phyloP scores from a whole-genome alignment of 2,329 filamentous ascomycete species.

The Colletotrichum scovillei region DNA sequence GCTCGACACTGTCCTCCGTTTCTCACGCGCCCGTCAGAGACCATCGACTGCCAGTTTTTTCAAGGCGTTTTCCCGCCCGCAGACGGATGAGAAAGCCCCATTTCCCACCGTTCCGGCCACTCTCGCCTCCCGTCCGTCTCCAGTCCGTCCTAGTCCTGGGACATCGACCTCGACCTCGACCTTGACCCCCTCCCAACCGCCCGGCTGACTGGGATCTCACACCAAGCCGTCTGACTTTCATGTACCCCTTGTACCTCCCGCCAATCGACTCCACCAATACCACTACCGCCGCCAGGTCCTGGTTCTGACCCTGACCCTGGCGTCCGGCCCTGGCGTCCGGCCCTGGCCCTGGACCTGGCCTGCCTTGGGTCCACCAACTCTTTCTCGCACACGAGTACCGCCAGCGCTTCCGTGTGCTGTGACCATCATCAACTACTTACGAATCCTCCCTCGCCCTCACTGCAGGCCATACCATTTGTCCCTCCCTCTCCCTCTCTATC shows the following conservation, averaged over 20 bases:
- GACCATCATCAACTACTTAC: slow-evolving; percentile 29
- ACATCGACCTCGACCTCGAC: not conserved
- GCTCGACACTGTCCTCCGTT: slow-evolving; percentile 12
- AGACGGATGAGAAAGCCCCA: slow-evolving; percentile 8
- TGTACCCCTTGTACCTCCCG: slow-evolving; percentile 35
- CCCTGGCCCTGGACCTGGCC: slow-evolving; percentile 31
- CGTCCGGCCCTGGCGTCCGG: slow-evolving; percentile 25
- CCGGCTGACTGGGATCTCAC: slow-evolving; percentile 31
- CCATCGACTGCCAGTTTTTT: not conserved
- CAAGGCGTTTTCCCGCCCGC: not conserved
- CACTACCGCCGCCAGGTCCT: slow-evolving; percentile 30
- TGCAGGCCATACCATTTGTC: not conserved
- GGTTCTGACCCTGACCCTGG: slow-evolving; percentile 29
- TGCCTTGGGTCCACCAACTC: slow-evolving; percentile 25
- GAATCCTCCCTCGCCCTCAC: slow-evolving; percentile 4
- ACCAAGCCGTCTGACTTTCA: slow-evolving; percentile 23
- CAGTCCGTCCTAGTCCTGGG: slow-evolving; percentile 11
- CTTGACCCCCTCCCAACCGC: slow-evolving; percentile 24
- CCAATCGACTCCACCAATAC: slow-evolving; percentile 29
- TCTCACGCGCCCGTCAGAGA: not conserved
- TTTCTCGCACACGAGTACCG: slow-evolving; percentile 11
- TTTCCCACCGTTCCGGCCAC: slow-evolving; percentile 6
- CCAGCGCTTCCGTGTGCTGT: slow-evolving; percentile 27
- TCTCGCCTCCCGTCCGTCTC: slow-evolving; percentile 21
- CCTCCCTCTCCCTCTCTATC: not conserved